Percentiles rank a stretch among this genome's conserved stretches.
These are phyloP conservation scores for Ceratocystis papillata DNA, from an alignment of 2,329 filamentous ascomycete species.

Conservation along the genomic window DNA sequence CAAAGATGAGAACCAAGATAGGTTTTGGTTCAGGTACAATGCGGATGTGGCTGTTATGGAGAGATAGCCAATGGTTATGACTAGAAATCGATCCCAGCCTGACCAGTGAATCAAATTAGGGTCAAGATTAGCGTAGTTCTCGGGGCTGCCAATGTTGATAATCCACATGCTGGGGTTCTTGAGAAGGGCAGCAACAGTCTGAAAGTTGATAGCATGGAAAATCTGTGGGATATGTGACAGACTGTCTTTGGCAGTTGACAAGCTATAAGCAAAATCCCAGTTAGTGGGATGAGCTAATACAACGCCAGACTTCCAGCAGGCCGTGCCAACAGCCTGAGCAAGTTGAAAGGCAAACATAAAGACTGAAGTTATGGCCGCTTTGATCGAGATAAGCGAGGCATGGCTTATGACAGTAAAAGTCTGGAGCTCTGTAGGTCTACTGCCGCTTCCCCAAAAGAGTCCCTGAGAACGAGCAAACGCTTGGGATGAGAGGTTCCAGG, in stretches of 20 bases:
- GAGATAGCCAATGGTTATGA: slow-evolving; percentile 70
- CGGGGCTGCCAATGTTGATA: slow-evolving; percentile 38
- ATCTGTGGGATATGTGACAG: not conserved
- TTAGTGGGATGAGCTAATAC: slow-evolving; percentile 1
- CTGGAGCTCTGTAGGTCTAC: slow-evolving; percentile 47
- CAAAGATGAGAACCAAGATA: slow-evolving; percentile 40
- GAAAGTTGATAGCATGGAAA: not conserved
- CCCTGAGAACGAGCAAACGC: not conserved
- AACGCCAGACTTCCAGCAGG: not conserved
- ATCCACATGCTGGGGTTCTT: slow-evolving; percentile 47
- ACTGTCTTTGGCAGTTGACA: not conserved
- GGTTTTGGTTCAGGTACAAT: slow-evolving; percentile 58
- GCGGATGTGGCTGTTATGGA: slow-evolving; percentile 64
- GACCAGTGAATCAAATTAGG: slow-evolving; percentile 57
- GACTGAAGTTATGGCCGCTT: slow-evolving; percentile 32
- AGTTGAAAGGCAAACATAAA: slow-evolving; percentile 1
- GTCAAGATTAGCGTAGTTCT: slow-evolving; percentile 35
- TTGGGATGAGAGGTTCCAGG: not conserved
- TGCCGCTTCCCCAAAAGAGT: not conserved
- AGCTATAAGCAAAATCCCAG: slow-evolving; percentile 11
- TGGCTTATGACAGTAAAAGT: slow-evolving; percentile 69
- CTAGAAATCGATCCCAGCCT: slow-evolving; percentile 52
- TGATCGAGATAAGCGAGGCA: slow-evolving; percentile 52
- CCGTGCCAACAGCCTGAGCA: not conserved
- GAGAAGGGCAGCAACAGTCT: slow-evolving; percentile 28